phyloP scores from a whole-genome alignment of 805 yeast genomes.

The Wickerhamiella sorbophila region DNA sequence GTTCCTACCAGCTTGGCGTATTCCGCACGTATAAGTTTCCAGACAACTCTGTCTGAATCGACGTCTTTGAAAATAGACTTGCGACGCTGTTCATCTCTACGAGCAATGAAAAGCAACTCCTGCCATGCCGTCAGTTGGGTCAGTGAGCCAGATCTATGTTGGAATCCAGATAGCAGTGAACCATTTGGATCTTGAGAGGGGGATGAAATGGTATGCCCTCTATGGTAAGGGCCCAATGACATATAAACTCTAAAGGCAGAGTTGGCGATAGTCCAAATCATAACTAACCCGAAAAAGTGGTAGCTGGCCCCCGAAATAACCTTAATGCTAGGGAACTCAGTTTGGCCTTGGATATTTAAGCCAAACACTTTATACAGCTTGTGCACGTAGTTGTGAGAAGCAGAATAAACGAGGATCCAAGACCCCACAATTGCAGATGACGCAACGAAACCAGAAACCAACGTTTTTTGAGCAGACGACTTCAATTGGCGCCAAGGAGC shows the following conservation, averaged over 20 bases:
- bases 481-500: conserved; percentile 7
- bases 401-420: background rate
- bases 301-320: background rate
- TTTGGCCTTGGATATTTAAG: conserved; percentile 3
- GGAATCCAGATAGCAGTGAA: conserved; percentile 27
- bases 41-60: conserved; percentile 21
- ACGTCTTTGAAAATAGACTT: conserved; percentile 25
- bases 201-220: conserved; percentile 19
- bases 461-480: conserved; percentile 3
- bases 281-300: conserved; percentile 12
- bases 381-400: too few species aligned
- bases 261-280: conserved; percentile 20
- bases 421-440: background rate
- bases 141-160: conserved; percentile 12
- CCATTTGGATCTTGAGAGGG: conserved; percentile 24
- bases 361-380: background rate
- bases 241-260: conserved; percentile 22
- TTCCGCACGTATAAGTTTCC: conserved; percentile 21
- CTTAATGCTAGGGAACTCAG: conserved; percentile 1
- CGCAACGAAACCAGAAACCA: background rate
- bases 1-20: conserved; percentile 5
- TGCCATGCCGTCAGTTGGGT: conserved; percentile 26
- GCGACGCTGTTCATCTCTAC: conserved; percentile 22
- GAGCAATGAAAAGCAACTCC: conserved; percentile 24
- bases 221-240: conserved; percentile 25